Evolutionary conservation across 2,329 filamentous ascomycete species (phyloP), one percentile per base, ranked within the genome.

Genomic region (Lachnellula hyalina): DNA sequence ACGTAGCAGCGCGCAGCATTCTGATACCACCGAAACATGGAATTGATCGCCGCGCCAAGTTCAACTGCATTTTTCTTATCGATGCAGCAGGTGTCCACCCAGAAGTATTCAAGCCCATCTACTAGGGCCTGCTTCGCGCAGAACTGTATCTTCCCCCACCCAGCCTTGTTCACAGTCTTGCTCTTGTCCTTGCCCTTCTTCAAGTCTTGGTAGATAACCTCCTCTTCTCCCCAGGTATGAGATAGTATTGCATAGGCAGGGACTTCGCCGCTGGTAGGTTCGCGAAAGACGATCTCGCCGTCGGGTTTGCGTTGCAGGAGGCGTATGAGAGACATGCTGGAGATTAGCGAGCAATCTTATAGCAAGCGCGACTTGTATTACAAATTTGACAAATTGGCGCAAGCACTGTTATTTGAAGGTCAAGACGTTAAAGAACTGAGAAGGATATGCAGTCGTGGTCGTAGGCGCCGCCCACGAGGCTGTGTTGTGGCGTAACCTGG

Each of bases 271-370:
- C 51, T 57, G 12, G 54, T 57, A 55, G 58, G 51, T 51, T 60
- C 50, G 54, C 56, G 57, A 58, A 63, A 58, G 55, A 61, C 55
- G 53, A 64, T 60, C 53, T 61, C 57, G 60, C 62, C 58, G 49
- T 63, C 51, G 53, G 53, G 52, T 59, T 59, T 64, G 55, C 54
- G 57, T 42, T 63, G 55, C 36, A 64, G 58, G 50, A 64, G 57
- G 55, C 58, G 62, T 58, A 64, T 57, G 53, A 55, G 44, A 60
- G 60, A 47, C 56, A 62, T 63, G 46, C 36, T 48, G 8, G 54
- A 54, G 49, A 56, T 54, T 62, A 36, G 41, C n/a, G 52, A 51
- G 54, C 53, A 49, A 53, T 62, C 41, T 62, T 32, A 53, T 53
- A 38, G 51, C 46, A 59, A 60, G 53, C 56, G 51, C 51, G 56